Evolutionary conservation across 1,284 basidiomycete genomes (phyloP).

Genomic region (Entoloma clypeatum): DNA sequence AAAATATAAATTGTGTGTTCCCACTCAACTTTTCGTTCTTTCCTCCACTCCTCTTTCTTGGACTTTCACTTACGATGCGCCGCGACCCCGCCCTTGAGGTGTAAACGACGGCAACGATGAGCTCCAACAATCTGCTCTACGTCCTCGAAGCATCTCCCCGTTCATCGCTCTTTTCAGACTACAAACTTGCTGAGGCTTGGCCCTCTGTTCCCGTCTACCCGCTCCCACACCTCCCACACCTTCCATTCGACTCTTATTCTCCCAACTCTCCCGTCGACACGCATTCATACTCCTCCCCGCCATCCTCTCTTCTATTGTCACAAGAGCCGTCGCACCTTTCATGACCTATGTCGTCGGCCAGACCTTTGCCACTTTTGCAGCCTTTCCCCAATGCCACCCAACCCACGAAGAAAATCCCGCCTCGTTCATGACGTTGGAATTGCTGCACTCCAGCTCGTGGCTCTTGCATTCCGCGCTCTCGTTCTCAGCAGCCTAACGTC

Average conservation of each 20-base stretch:
- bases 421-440: constrained; percentile 62
- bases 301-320: constrained; percentile 59
- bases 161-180: constrained; percentile 26
- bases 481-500: constrained; percentile 73
- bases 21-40: constrained; percentile 6
- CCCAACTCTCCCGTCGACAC: constrained; percentile 55
- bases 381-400: constrained; percentile 49
- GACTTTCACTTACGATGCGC: constrained; percentile 18
- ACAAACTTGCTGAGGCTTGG: constrained; percentile 11
- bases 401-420: constrained; percentile 45
- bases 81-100: constrained; percentile 21
- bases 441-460: constrained; percentile 68
- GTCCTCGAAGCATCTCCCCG: constrained; percentile 31
- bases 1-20: too few relatives aligned
- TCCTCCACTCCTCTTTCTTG: constrained; percentile 9
- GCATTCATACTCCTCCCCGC: constrained; percentile 71
- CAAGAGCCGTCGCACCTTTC: constrained; percentile 83
- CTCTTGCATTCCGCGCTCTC: constrained; percentile 68
- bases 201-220: constrained; percentile 8
- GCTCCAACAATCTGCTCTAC: constrained; percentile 24
- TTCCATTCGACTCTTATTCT: constrained; percentile 57
- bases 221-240: too few relatives aligned
- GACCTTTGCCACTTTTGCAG: constrained; percentile 77
- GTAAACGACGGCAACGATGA: constrained; percentile 19
- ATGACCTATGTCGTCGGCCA: constrained; percentile 92